phyloP scores from a whole-genome alignment of 768 basidiomycete genomes.

The Lactarius trivialis region DNA sequence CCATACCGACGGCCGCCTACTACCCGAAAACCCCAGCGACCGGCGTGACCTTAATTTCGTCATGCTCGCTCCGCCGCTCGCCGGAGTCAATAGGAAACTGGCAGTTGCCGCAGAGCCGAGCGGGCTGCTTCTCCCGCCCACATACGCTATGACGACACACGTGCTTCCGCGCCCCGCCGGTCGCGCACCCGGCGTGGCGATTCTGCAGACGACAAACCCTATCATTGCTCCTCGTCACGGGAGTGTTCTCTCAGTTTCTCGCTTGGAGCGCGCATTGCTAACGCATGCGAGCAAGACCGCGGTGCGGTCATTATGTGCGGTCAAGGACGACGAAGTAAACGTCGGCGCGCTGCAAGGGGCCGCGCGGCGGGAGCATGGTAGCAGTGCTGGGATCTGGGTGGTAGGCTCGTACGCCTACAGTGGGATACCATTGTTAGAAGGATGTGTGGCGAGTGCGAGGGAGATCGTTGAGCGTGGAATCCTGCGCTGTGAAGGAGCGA shows the following conservation, averaged over 20 bases:
- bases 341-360: slow-evolving; percentile 51
- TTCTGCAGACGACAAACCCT: slow-evolving; percentile 75
- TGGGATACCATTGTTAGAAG: slow-evolving; percentile 75
- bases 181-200: slow-evolving; percentile 31
- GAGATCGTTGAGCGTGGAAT: slow-evolving; percentile 37
- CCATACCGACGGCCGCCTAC: slow-evolving; percentile 55
- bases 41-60: slow-evolving; percentile 63
- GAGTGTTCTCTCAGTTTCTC: slow-evolving; percentile 49
- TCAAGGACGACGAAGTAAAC: slow-evolving; percentile 22
- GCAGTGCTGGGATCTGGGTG: slow-evolving; percentile 51
- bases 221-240: slow-evolving; percentile 44
- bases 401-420: slow-evolving; percentile 63
- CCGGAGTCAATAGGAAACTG: neutral
- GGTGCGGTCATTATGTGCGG: slow-evolving; percentile 38
- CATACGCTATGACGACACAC: slow-evolving; percentile 70
- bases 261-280: slow-evolving; percentile 57
- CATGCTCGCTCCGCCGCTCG: slow-evolving; percentile 18
- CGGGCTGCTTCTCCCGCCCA: slow-evolving; percentile 33
- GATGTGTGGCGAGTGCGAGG: slow-evolving; percentile 70
- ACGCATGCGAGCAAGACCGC: slow-evolving; percentile 46
- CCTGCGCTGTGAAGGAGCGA: slow-evolving; percentile 23
- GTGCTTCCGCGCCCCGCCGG: slow-evolving; percentile 38
- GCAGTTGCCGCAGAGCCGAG: neutral
- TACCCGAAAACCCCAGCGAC: slow-evolving; percentile 47
- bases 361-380: slow-evolving; percentile 28